A percentile compares a stretch with the other conserved stretches of the same genome.
Evolutionary conservation across 306 rosid species (phyloP).

Genomic region (Malus asiatica): DNA sequence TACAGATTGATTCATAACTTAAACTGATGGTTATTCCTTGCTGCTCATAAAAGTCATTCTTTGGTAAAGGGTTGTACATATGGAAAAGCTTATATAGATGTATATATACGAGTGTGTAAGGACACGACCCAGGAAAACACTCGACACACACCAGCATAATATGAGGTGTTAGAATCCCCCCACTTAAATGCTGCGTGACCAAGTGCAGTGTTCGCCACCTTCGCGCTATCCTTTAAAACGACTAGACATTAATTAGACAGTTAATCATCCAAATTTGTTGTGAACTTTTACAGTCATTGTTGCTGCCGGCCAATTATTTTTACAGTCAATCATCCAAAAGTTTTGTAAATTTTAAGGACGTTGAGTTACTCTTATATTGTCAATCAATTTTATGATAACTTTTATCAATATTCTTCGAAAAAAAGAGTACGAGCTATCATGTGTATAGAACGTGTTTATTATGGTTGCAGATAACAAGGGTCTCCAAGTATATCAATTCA

Average conservation of each 20-base stretch:
- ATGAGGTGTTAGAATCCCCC: no score
- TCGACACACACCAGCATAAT: no score
- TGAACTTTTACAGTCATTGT: background rate
- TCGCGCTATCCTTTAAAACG: no score
- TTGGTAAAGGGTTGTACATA: background rate
- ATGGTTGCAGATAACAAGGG: background rate
- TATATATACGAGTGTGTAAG: background rate
- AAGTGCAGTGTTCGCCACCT: no score
- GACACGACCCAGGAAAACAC: no score
- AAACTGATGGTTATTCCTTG: slow-evolving; percentile 2
- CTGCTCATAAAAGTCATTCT: slow-evolving; percentile 1
- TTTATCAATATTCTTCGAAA: background rate
- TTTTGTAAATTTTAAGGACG: background rate
- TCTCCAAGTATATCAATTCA: background rate
- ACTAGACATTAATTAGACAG: no score
- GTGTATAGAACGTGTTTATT: background rate
- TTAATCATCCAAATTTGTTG: no score
- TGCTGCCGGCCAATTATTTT: background rate
- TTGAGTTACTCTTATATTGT: no score
- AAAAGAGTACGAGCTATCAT: background rate
- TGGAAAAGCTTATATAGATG: background rate
- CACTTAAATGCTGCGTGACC: no score
- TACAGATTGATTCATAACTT: slow-evolving; percentile 10
- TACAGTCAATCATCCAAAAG: background rate
- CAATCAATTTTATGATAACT: background rate